Base-by-base conservation (phyloP, 768 basidiomycete species). In the Termitomyces sp. region DNA sequence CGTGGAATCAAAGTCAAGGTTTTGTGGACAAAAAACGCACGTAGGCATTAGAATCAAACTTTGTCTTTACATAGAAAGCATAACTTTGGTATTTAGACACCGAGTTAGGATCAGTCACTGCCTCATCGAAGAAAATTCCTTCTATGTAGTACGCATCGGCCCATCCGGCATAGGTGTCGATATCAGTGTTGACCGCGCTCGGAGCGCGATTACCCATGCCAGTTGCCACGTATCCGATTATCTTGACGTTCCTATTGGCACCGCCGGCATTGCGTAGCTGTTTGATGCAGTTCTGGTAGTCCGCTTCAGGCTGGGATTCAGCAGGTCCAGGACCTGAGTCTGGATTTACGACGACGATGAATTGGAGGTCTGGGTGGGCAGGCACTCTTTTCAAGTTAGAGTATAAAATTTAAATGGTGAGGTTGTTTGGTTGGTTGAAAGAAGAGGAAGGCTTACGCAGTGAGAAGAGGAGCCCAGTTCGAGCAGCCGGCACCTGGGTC, bases 111-210 rank as follows among this genome's bases (percentile, higher is more conserved):
- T 56, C 51, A 17, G 54, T 54, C 2, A 63, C 64, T 7, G 62
- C 51, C 57, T 76, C 66, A 46, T 76, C 73, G 60, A 74, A 73
- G 59, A 75, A 75, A 19, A 76, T 72, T 1, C 74, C 73, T 19
- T 69, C 63, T 0, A 63, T 65, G 10, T 63, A 53, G 56, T 74
- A 75, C 1, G 69, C 54, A 9, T 59, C 54, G 1, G 54, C 50
- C 74, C 74, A 75, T 2, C 57, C 54, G 3, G 50, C 59, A 49
- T 75, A 76, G 6, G 69, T 71, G 29, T 65, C 42, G 35, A 75
- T 62, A 31, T 74, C 72, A 6, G 59, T 43, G 16, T 23, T 59
- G 11, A 76, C 68, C 19, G 50, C 59, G 2, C 65, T 43, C n/a
- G 58, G 49, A 19, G 48, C 49, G 9, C 69, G 67, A 6, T 21